Base-by-base conservation (phyloP, 192 early-diverging fungal species). In the Coemansia umbellata region DNA sequence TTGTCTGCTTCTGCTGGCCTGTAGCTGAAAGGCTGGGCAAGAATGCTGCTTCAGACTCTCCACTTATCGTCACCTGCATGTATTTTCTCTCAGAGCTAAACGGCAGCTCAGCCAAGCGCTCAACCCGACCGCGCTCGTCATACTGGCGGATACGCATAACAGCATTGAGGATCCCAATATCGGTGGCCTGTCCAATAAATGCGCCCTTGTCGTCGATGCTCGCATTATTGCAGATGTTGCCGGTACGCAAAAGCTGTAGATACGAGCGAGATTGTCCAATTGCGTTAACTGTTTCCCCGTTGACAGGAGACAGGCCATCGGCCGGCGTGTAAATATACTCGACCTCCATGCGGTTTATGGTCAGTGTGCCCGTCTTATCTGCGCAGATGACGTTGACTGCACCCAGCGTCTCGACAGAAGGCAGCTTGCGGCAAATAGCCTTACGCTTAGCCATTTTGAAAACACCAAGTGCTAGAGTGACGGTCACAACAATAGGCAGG, bases 291-390 rank as follows among this genome's bases (percentile, higher is more conserved):
- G 58, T 50, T 23, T 58, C 49, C 10, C 35, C 53, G 19, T 71
- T 82, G 69, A 65, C 69, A 5, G 42, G 70, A 49, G 24, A 39
- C 21, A 73, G 63, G 11, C 66, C 79, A 63, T 63, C 62, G 3
- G 72, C 57, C 6, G 71, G 48, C 5, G 92, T 89, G 60, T 88
- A 94, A 6, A 92, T 50, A 27, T 89, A 87, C 37, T 87, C 89
- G 24, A 93, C 87, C 11, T 94, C 91, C 95, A 97, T 95, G 63
- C 88, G 84, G 79, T 97, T 97, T 70, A 91, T 80, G 3, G 95
- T 98, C 59, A 98, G 65, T 2, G 95, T 98, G 21, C 93, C 86
- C 28, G 95, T 96, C 76, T 98, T 98, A 69, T 98, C 95, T 1
- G 88, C 89, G 74, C 95, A 98, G 28, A 98, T 84, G 13, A 95